Evolutionary conservation across 208 protist genomes (phyloP).

Genomic region (Lotmaria passim): DNA sequence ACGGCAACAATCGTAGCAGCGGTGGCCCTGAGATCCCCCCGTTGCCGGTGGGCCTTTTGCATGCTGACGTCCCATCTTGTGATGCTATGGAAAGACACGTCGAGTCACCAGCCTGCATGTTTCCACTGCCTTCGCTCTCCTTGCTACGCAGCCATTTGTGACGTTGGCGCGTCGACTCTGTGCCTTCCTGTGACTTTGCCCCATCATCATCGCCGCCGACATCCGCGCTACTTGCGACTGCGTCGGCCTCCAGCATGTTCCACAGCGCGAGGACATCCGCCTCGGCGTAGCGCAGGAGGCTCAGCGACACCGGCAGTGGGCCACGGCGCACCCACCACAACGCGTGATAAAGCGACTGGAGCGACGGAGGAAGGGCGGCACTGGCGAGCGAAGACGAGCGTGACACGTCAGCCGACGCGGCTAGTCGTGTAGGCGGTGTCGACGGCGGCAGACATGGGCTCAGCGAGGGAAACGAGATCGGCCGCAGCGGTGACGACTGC

Average conservation of each 20-base stretch:
- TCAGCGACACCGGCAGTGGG: constrained; percentile 47
- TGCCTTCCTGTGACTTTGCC: no score
- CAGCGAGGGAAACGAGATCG: background rate
- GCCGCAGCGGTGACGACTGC: background rate
- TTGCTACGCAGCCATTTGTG: no score
- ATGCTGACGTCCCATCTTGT: no score
- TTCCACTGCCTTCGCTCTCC: no score
- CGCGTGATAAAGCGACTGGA: constrained; percentile 41
- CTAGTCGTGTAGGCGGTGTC: background rate
- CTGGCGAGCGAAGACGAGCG: background rate
- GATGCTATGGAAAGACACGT: no score
- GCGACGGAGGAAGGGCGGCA: background rate
- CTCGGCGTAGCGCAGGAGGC: constrained; percentile 39
- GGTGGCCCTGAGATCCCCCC: background rate
- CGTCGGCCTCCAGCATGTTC: constrained; percentile 3
- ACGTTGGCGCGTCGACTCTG: no score
- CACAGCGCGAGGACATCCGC: constrained; percentile 37
- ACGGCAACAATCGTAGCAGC: background rate
- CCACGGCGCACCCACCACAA: constrained; percentile 58
- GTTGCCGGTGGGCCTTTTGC: background rate
- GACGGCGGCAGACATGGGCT: background rate
- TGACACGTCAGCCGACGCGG: background rate
- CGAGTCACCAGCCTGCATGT: no score
- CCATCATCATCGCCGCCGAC: background rate
- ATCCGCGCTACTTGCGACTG: background rate